Percentiles rank a stretch among this genome's conserved stretches.
Conservation (phyloP, 139 green algal genomes). For the Desmodesmus armatus region DNA sequence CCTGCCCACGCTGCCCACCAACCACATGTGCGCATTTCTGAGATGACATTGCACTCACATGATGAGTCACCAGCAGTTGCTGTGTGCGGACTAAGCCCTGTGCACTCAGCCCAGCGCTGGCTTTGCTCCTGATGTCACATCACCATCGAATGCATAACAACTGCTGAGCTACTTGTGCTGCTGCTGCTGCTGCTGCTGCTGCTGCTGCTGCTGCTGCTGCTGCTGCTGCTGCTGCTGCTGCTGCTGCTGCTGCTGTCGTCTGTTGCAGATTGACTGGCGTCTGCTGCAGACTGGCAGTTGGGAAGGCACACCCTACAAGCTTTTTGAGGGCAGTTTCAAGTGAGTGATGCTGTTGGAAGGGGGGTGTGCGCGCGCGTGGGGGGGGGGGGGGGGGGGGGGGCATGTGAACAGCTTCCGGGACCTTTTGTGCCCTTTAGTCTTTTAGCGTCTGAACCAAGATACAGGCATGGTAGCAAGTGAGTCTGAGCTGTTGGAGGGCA, state of each 20-base stretch:
- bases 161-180: too few species aligned
- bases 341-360: too few species aligned
- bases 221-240: background rate
- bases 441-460: too few species aligned
- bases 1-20: too few species aligned
- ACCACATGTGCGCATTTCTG: too few species aligned
- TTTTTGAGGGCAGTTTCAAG: slow-evolving; percentile 72
- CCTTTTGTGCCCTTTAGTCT: too few species aligned
- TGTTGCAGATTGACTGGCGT: slow-evolving; percentile 67
- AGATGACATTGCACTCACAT: background rate
- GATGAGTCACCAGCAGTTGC: background rate
- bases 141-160: background rate
- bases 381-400: too few species aligned
- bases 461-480: too few species aligned
- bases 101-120: background rate
- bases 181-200: background rate
- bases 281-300: slow-evolving; percentile 49
- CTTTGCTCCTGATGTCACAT: background rate
- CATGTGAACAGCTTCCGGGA: too few species aligned
- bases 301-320: slow-evolving; percentile 57
- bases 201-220: background rate
- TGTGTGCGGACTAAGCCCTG: background rate
- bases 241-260: background rate
- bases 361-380: too few species aligned
- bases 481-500: too few species aligned